Conservation (phyloP, 192 early-diverging fungal genomes). For the Endogone sp. region DNA sequence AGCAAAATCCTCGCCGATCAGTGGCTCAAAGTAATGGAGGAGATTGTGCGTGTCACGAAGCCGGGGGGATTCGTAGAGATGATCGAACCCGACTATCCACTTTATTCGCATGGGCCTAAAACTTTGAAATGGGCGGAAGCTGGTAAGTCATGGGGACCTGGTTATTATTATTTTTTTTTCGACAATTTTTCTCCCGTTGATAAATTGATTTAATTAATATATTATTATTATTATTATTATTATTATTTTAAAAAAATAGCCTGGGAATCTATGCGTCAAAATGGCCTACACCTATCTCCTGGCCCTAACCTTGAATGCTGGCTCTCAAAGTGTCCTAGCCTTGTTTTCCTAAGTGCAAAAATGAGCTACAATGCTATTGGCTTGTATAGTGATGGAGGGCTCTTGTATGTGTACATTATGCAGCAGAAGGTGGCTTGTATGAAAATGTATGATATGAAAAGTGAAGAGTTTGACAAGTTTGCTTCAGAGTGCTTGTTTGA, state of each 20-base stretch:
- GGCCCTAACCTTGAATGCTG: neutral
- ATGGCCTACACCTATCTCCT: neutral
- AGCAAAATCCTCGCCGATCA: slow-evolving; percentile 3
- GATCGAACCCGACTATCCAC: slow-evolving; percentile 15
- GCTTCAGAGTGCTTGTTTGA: no score
- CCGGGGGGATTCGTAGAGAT: slow-evolving; percentile 22
- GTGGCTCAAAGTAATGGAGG: slow-evolving; percentile 9
- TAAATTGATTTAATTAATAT: neutral
- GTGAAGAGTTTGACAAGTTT: no score
- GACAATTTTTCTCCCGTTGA: no score
- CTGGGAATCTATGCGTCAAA: neutral
- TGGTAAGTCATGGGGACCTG: neutral
- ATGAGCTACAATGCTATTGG: no score
- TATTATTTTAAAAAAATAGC: no score
- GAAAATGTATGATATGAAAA: no score
- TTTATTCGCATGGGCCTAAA: neutral
- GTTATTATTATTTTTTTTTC: no score
- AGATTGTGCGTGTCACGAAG: slow-evolving; percentile 10
- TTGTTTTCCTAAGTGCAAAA: neutral
- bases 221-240: no score
- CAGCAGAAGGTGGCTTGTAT: no score
- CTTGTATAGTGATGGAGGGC: no score
- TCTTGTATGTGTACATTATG: no score
- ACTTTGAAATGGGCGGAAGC: neutral
- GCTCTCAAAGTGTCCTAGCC: neutral